Percentiles rank a stretch among this genome's conserved stretches.
Evolutionary conservation across 495 filamentous ascomycete species (phyloP).

Genomic region (Choiromyces venosus): DNA sequence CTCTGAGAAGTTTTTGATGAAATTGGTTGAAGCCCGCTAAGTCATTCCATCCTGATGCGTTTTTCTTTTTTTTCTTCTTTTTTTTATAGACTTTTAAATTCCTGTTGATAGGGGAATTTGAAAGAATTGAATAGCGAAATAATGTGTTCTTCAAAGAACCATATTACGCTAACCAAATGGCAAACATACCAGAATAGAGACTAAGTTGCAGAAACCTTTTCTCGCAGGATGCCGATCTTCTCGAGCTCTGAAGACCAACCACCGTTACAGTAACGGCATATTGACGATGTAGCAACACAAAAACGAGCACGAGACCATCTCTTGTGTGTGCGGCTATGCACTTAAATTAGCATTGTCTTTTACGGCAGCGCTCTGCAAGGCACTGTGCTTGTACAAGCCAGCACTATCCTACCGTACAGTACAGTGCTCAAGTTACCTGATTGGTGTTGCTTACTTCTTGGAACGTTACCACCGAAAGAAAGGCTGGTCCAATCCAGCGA

Average conservation of each 20-base stretch:
- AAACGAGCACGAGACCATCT: background rate
- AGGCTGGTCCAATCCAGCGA: background rate
- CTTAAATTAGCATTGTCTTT: background rate
- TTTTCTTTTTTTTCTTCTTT: too few species aligned
- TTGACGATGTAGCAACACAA: background rate
- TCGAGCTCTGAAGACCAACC: background rate
- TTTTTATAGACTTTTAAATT: background rate
- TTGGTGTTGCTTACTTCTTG: background rate
- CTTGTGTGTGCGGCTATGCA: background rate
- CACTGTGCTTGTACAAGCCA: too few species aligned
- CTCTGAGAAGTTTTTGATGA: background rate
- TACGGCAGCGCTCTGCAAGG: background rate
- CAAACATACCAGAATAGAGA: background rate
- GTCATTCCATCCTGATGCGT: background rate
- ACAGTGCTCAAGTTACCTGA: background rate
- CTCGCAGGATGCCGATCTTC: background rate
- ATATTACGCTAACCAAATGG: background rate
- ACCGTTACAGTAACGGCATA: background rate
- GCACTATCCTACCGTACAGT: background rate
- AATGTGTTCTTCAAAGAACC: background rate
- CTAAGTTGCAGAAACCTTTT: background rate
- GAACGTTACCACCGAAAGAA: background rate
- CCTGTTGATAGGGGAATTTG: background rate
- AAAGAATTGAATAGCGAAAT: background rate
- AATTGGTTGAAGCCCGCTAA: background rate